These are phyloP conservation scores for Camelina neglecta DNA, from an alignment of 345 rosid species.

Conservation along the genomic window DNA sequence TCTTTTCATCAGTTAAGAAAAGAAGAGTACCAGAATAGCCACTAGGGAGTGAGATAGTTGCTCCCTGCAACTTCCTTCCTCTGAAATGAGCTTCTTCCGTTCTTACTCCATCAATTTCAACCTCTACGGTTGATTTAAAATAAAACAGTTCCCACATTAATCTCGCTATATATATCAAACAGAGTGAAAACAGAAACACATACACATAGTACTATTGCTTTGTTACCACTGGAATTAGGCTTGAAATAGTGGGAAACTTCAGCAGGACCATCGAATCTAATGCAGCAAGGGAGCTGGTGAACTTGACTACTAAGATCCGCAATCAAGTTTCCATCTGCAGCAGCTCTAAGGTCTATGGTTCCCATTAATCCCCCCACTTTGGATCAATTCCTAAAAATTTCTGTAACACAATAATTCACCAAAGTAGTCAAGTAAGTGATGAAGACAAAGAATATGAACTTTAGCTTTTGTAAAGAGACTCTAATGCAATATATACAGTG, in stretches of 20 bases:
- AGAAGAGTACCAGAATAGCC: constrained; percentile 69
- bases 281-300: constrained; percentile 86
- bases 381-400: background rate
- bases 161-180: background rate
- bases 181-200: constrained; percentile 9
- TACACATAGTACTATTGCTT: background rate
- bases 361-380: constrained; percentile 39
- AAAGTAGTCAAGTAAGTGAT: background rate
- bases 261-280: constrained; percentile 73
- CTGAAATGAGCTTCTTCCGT: constrained; percentile 83
- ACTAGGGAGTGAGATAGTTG: constrained; percentile 62
- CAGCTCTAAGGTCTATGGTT: constrained; percentile 47
- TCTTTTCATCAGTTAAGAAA: background rate
- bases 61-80: constrained; percentile 84
- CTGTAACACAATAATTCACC: constrained; percentile 16
- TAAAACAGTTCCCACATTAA: background rate
- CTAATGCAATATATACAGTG: background rate
- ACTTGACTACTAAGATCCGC: constrained; percentile 59
- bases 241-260: constrained; percentile 79
- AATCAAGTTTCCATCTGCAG: constrained; percentile 30
- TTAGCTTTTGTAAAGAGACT: constrained; percentile 1
- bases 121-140: constrained; percentile 42
- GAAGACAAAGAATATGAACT: background rate
- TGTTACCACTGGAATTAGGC: constrained; percentile 65
- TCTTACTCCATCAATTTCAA: constrained; percentile 63